phyloP scores from a whole-genome alignment of 2,329 filamentous ascomycete genomes.

The Colletotrichum endophyticum region DNA sequence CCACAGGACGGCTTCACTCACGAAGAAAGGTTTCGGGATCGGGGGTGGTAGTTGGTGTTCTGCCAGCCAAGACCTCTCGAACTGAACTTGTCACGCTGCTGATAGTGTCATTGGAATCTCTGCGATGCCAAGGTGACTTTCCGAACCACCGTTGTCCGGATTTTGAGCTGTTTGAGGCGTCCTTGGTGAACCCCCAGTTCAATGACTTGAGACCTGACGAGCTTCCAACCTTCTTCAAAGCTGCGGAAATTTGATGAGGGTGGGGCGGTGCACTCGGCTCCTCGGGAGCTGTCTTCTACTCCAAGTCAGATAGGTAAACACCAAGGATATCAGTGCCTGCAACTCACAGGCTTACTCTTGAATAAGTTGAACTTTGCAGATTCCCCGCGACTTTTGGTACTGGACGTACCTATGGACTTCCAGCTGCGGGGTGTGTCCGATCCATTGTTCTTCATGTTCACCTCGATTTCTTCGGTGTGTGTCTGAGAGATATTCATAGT shows the following conservation, averaged over 20 bases:
- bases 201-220: neutral
- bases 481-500: neutral
- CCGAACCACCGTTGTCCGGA: neutral
- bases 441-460: neutral
- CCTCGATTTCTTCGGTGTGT: neutral
- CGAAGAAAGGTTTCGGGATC: constrained; percentile 7
- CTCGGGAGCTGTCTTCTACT: neutral
- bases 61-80: constrained; percentile 41
- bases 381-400: neutral
- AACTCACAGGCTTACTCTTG: neutral
- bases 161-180: neutral
- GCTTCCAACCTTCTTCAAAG: neutral
- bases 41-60: constrained; percentile 36
- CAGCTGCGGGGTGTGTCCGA: neutral
- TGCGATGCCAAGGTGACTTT: constrained; percentile 44
- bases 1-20: neutral
- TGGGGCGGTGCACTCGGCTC: too few relatives aligned
- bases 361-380: neutral
- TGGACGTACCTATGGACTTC: neutral
- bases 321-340: neutral
- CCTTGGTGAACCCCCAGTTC: constrained; percentile 1
- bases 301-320: neutral
- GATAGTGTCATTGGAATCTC: constrained; percentile 40
- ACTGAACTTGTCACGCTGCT: constrained; percentile 47
- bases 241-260: neutral